These are phyloP conservation scores for Narthecium ossifragum DNA, from an alignment of 106 monocot species.

Conservation along the genomic window DNA sequence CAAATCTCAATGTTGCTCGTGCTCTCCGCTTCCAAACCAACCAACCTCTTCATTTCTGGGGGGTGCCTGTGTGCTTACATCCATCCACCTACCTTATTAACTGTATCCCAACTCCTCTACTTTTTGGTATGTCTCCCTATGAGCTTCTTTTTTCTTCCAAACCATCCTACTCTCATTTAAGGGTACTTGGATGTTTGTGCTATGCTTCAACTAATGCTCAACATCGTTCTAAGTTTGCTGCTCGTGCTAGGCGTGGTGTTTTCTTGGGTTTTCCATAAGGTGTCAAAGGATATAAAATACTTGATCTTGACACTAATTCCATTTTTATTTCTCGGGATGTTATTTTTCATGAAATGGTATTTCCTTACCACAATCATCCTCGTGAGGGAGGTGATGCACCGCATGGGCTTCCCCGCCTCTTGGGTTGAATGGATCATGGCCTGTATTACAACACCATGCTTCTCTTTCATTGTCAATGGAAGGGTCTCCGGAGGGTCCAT, in stretches of 20 bases:
- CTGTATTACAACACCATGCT: too few species aligned
- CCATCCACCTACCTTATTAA: neutral
- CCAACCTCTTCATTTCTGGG: too few species aligned
- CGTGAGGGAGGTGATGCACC: too few species aligned
- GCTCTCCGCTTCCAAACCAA: too few species aligned
- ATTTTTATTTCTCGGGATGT: neutral
- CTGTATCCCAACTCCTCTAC: neutral
- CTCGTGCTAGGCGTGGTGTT: neutral
- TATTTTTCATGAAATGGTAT: neutral
- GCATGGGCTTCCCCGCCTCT: too few species aligned
- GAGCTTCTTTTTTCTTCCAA: neutral
- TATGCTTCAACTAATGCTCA: neutral
- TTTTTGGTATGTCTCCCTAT: neutral
- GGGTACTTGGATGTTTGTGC: neutral
- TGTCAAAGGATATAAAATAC: neutral
- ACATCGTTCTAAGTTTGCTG: neutral
- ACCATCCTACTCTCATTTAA: neutral
- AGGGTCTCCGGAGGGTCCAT: too few species aligned
- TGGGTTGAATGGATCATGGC: too few species aligned
- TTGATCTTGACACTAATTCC: neutral
- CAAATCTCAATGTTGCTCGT: too few species aligned
- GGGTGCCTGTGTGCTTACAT: slow-evolving; percentile 2
- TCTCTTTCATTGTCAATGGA: too few species aligned
- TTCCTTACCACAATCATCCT: neutral
- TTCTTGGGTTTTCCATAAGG: neutral